These are phyloP conservation scores for Aspergillus piperis DNA, from an alignment of 2,329 filamentous ascomycete genomes.

Conservation along the genomic window DNA sequence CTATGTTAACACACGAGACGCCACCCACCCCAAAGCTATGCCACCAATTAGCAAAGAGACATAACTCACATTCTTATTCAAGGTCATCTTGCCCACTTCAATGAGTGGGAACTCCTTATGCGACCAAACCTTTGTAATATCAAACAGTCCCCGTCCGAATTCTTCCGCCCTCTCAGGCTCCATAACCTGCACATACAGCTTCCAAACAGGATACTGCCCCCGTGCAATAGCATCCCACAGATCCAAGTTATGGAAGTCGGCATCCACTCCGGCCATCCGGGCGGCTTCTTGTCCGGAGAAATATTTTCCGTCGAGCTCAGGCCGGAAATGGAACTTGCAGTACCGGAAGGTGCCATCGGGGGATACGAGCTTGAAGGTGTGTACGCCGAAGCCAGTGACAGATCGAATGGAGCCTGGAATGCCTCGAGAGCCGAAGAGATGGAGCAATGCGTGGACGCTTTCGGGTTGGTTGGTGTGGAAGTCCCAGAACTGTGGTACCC, in stretches of 20 bases:
- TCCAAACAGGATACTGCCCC: constrained; percentile 62
- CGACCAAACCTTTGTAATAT: constrained; percentile 59
- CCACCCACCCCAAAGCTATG: not conserved
- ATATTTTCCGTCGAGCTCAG: constrained; percentile 56
- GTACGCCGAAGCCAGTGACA: constrained; percentile 56
- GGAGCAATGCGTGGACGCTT: constrained; percentile 61
- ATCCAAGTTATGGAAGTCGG: constrained; percentile 61
- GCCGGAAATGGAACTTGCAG: constrained; percentile 62
- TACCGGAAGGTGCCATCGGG: constrained; percentile 58
- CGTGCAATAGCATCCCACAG: constrained; percentile 61
- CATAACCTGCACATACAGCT: constrained; percentile 57
- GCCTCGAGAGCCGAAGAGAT: constrained; percentile 62
- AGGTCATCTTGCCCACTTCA: constrained; percentile 52
- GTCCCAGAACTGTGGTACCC: constrained; percentile 57
- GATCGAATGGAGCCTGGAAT: constrained; percentile 43
- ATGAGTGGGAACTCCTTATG: constrained; percentile 52
- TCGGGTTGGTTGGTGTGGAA: constrained; percentile 60
- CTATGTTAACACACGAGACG: not conserved
- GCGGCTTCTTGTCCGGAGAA: constrained; percentile 54
- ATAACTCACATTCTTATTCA: constrained; percentile 51
- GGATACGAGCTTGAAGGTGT: constrained; percentile 34
- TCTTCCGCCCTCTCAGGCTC: constrained; percentile 52
- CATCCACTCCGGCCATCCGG: constrained; percentile 54
- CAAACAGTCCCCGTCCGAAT: constrained; percentile 55
- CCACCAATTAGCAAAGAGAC: not conserved